Percentiles rank a stretch among this genome's conserved stretches.
phyloP scores from a whole-genome alignment of 2,329 filamentous ascomycete genomes.

The Tolypocladium guangdongense region DNA sequence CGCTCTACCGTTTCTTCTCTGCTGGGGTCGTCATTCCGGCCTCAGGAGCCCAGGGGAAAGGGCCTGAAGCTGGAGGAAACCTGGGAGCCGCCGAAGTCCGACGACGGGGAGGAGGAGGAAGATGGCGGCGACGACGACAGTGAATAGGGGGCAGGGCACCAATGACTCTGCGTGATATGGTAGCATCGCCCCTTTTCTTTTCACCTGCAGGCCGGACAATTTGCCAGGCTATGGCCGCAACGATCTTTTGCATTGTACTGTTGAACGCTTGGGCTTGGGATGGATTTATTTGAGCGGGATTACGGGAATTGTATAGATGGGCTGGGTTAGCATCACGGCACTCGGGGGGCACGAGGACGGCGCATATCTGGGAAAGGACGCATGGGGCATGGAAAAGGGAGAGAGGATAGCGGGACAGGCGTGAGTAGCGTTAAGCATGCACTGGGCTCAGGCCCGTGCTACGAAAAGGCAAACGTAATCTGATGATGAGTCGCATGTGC shows the following conservation, averaged over 20 bases:
- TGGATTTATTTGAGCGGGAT: background rate
- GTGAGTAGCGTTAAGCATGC: background rate
- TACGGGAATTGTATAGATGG: background rate
- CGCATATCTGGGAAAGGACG: background rate
- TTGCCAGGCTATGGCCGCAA: background rate
- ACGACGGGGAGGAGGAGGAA: conserved; percentile 44
- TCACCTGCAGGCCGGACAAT: background rate
- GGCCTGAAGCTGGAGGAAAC: conserved; percentile 74
- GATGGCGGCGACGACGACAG: conserved; percentile 30
- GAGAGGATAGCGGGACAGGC: background rate
- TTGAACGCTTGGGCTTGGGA: background rate
- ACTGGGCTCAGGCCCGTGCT: background rate
- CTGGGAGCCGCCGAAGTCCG: conserved; percentile 58
- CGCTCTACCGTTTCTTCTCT: conserved; percentile 43
- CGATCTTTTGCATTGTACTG: background rate
- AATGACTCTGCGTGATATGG: background rate
- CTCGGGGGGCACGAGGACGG: background rate
- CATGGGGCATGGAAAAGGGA: background rate
- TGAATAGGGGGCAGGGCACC: conserved; percentile 13
- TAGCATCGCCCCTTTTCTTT: background rate
- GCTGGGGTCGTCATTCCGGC: conserved; percentile 36
- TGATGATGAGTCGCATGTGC: background rate
- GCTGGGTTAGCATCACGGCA: background rate
- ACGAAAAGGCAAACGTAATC: background rate
- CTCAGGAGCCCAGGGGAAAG: conserved; percentile 47